Evolutionary conservation across 306 rosid genomes (phyloP).

Genomic region (Sicyos edulis): DNA sequence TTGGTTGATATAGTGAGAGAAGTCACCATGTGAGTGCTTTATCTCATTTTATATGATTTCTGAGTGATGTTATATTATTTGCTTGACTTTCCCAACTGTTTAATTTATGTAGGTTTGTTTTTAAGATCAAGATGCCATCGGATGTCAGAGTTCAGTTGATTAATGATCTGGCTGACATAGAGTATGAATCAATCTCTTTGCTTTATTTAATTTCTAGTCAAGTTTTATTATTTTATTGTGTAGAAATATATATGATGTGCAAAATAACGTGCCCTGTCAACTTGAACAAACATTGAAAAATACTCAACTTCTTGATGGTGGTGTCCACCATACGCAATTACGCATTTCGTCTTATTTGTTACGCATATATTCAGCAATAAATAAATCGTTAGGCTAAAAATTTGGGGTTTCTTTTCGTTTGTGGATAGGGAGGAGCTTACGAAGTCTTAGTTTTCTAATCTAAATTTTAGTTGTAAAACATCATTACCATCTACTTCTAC

Average conservation of each 20-base stretch:
- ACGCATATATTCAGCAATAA: constrained; percentile 4
- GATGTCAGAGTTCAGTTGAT: constrained; percentile 46
- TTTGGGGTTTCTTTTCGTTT: background rate
- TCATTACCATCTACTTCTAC: background rate
- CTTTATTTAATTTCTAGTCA: background rate
- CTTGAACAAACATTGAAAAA: too few relatives aligned
- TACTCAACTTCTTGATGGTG: background rate
- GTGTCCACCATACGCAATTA: constrained; percentile 13
- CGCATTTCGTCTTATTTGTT: background rate
- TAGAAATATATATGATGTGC: background rate
- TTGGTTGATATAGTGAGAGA: constrained; percentile 92
- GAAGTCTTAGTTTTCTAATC: background rate
- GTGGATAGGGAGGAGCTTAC: background rate
- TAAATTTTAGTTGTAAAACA: constrained; percentile 11
- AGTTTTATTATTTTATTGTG: background rate
- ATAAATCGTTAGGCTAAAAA: background rate
- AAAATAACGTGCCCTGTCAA: background rate
- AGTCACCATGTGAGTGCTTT: constrained; percentile 74
- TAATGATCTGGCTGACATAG: constrained; percentile 54
- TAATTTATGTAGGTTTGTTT: constrained; percentile 38
- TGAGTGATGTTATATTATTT: background rate
- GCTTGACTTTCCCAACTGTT: constrained; percentile 10
- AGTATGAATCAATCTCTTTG: constrained; percentile 30
- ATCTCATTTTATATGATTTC: constrained; percentile 17
- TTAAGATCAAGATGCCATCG: constrained; percentile 50